Evolutionary conservation across 441 rosid genomes (phyloP), one percentile per base, ranked within the genome.

Genomic region (Eutrema salsugineum): DNA sequence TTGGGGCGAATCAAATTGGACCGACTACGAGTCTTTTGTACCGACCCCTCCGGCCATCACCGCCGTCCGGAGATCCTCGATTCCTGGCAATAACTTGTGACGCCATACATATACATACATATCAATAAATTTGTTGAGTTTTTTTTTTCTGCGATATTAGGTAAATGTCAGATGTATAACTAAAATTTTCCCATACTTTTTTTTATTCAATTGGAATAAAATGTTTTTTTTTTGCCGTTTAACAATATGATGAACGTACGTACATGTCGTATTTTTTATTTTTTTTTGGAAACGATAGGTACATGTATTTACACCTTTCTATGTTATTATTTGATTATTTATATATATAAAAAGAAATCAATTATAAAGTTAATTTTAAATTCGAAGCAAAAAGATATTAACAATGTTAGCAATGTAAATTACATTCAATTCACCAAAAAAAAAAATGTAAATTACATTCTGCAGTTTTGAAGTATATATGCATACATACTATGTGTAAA

Each of bases 1-100:
- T 36, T 94, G 99, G 99, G 97, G 99, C 0, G 90, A 90, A 79
- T 75, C 81, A 2, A 94, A 94, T 27, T 86, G 93, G 97, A 94
- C 96, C 0, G 84, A 90, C 27, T 83, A 89, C 35, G 81, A 83
- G 48, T 59, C 69, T 32, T 79, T 70, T 57, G 68, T 63, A 72
- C 91, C 92, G 8, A 77, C 94, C 24, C 97, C 97, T 44, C 97
- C 99, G 16, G 87, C 94, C 22, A 83, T 88, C 68, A 48, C 77
- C 68, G 4, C 64, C 64, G 39, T 14, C 56, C 62, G 49, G 62
- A 56, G 66, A 70, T 39, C 54, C 4, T 28, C 76, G 16, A 58
- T 65, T 65, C 16, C 73, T 10, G 44, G 46, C 51, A 77, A 44
- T 14, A 27, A 3, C 28, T 59, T 59, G 50, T 77, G 76, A 76